A percentile compares a stretch with the other conserved stretches of the same genome.
phyloP scores from a whole-genome alignment of 371 early-diverging fungal genomes.

The Caulochytrium protostelioides region DNA sequence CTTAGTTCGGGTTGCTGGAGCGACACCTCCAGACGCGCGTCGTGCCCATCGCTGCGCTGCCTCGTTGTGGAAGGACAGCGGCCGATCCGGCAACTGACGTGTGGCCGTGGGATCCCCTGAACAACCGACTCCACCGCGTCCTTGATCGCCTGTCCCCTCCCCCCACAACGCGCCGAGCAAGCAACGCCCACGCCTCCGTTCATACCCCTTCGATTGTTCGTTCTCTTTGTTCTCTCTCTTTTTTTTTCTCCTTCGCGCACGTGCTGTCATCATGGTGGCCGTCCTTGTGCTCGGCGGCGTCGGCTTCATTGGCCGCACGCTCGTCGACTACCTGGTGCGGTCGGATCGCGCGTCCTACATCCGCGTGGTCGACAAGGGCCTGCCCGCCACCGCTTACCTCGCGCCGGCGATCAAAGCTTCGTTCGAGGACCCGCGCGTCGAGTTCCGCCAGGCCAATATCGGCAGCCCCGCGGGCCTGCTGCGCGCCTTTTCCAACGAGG shows the following conservation, averaged over 20 bases:
- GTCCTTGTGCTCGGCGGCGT: constrained; percentile 58
- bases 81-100: too few species aligned
- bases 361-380: constrained; percentile 71
- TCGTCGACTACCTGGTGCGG: constrained; percentile 45
- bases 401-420: constrained; percentile 36
- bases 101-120: too few species aligned
- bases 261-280: background rate
- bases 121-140: too few species aligned
- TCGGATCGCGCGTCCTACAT: constrained; percentile 39
- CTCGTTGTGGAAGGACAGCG: too few species aligned
- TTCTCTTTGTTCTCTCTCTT: background rate
- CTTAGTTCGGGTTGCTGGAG: too few species aligned
- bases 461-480: constrained; percentile 4
- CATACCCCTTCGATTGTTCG: too few species aligned
- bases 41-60: too few species aligned
- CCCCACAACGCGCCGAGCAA: too few species aligned
- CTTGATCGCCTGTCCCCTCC: too few species aligned
- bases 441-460: constrained; percentile 64
- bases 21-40: too few species aligned
- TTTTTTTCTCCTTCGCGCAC: background rate
- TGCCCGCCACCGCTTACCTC: constrained; percentile 68
- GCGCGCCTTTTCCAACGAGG: background rate
- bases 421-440: constrained; percentile 41
- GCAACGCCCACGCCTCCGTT: too few species aligned
- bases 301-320: constrained; percentile 65